These are phyloP conservation scores for Nannizziopsis arthrosporioides DNA, from an alignment of 2,329 filamentous ascomycete genomes.

Conservation along the genomic window DNA sequence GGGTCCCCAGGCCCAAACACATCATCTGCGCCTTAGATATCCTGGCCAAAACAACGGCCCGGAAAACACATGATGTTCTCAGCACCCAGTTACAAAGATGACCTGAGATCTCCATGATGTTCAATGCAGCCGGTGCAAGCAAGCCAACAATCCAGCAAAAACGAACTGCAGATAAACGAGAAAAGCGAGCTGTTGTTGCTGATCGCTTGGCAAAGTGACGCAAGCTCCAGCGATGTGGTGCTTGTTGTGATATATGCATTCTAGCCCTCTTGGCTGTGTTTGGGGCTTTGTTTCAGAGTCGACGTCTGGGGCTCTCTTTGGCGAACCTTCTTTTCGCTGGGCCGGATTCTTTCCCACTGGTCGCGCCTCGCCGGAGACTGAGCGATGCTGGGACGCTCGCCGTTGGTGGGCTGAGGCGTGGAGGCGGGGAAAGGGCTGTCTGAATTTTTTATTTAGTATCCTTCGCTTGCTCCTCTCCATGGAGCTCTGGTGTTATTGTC, in stretches of 20 bases:
- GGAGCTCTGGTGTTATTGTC: background rate
- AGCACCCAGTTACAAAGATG: too few relatives aligned
- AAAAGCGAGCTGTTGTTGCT: background rate
- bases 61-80: too few relatives aligned
- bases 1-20: too few relatives aligned
- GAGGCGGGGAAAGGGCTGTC: background rate
- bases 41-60: too few relatives aligned
- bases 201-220: slow-evolving; percentile 9
- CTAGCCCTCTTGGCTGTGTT: slow-evolving; percentile 5
- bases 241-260: background rate
- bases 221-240: background rate
- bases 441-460: background rate
- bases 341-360: background rate
- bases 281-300: slow-evolving; percentile 11
- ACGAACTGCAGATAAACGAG: too few relatives aligned
- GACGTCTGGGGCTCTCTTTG: background rate
- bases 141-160: too few relatives aligned
- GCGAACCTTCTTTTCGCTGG: slow-evolving; percentile 2
- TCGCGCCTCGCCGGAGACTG: background rate
- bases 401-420: background rate
- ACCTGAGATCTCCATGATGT: too few relatives aligned
- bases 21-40: too few relatives aligned
- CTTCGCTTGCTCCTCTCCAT: background rate
- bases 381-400: background rate
- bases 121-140: too few relatives aligned